Percentiles rank a stretch among this genome's conserved stretches.
Evolutionary conservation across 148 eudicot genomes (phyloP).

Genomic region (Nyssa sinensis): DNA sequence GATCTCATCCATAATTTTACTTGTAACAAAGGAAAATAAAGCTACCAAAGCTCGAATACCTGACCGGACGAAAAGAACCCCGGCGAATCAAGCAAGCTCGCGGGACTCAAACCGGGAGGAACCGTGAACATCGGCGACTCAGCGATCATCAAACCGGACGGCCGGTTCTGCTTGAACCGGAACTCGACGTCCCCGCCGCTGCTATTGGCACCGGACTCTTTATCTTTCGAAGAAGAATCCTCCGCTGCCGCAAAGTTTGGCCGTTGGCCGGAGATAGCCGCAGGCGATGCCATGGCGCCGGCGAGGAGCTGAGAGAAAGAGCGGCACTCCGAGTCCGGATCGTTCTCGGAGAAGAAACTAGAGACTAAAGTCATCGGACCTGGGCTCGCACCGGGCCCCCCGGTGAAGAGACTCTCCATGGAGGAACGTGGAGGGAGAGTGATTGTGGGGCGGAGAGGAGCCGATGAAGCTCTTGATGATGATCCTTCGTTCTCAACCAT

Average conservation of each 20-base stretch:
- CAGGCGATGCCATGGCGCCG: slow-evolving; percentile 59
- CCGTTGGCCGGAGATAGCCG: slow-evolving; percentile 9
- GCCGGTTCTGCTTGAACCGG: slow-evolving; percentile 46
- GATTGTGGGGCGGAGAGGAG: slow-evolving; percentile 41
- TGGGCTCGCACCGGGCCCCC: slow-evolving; percentile 65
- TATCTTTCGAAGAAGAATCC: neutral
- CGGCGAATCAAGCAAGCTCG: slow-evolving; percentile 69
- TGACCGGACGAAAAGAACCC: slow-evolving; percentile 52
- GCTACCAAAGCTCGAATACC: slow-evolving; percentile 25
- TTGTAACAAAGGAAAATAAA: neutral
- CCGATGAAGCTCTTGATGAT: slow-evolving; percentile 13
- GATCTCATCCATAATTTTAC: too few relatives aligned
- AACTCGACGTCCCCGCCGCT: slow-evolving; percentile 23
- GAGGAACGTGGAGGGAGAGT: slow-evolving; percentile 51
- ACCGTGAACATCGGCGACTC: slow-evolving; percentile 46
- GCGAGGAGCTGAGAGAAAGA: slow-evolving; percentile 90
- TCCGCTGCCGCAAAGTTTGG: slow-evolving; percentile 12
- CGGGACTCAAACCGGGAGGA: slow-evolving; percentile 72
- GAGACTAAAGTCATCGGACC: slow-evolving; percentile 82
- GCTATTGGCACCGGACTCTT: slow-evolving; percentile 8
- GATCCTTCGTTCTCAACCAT: slow-evolving; percentile 21
- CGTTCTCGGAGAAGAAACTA: slow-evolving; percentile 66
- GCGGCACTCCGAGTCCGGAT: slow-evolving; percentile 60
- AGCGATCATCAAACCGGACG: slow-evolving; percentile 43
- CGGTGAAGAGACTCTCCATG: slow-evolving; percentile 43